phyloP scores from a whole-genome alignment of 83 land plant species.

The Picea engelmannii region DNA sequence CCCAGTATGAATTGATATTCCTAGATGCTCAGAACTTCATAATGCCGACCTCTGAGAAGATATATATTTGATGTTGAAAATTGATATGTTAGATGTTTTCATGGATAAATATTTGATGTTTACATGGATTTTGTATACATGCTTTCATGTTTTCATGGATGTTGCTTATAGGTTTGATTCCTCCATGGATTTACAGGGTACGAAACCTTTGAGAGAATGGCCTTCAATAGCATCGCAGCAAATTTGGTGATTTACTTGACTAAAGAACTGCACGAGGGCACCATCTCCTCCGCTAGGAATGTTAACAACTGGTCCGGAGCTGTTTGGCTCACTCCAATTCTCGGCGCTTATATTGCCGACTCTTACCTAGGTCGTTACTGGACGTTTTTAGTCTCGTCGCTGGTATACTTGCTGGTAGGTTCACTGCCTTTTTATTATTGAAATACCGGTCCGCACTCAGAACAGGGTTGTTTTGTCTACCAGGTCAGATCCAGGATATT shows the following conservation, averaged over 20 bases:
- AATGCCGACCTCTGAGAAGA: too few relatives aligned
- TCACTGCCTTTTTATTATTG: background rate
- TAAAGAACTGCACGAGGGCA: slow-evolving; percentile 60
- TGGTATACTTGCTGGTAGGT: slow-evolving; percentile 56
- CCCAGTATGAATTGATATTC: too few relatives aligned
- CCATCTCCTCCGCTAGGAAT: slow-evolving; percentile 57
- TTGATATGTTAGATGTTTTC: too few relatives aligned
- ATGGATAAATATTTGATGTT: too few relatives aligned
- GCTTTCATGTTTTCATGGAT: too few relatives aligned
- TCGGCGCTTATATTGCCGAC: slow-evolving; percentile 85
- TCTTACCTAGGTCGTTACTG: slow-evolving; percentile 71
- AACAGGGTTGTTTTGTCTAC: background rate
- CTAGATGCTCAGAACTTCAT: too few relatives aligned
- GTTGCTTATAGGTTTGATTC: too few relatives aligned
- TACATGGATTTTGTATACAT: too few relatives aligned
- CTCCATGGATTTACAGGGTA: slow-evolving; percentile 40
- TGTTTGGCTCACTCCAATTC: slow-evolving; percentile 62
- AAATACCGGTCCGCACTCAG: background rate
- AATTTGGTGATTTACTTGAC: slow-evolving; percentile 73
- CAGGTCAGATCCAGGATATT: background rate
- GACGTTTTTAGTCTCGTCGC: slow-evolving; percentile 66
- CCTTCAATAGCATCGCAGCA: slow-evolving; percentile 64
- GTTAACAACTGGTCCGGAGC: slow-evolving; percentile 78
- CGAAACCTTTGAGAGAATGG: slow-evolving; percentile 75
- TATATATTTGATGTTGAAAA: too few relatives aligned